A percentile compares a stretch with the other conserved stretches of the same genome.
Conservation (phyloP, 805 yeast genomes). For the Tetrapisispora namnaoensis region DNA sequence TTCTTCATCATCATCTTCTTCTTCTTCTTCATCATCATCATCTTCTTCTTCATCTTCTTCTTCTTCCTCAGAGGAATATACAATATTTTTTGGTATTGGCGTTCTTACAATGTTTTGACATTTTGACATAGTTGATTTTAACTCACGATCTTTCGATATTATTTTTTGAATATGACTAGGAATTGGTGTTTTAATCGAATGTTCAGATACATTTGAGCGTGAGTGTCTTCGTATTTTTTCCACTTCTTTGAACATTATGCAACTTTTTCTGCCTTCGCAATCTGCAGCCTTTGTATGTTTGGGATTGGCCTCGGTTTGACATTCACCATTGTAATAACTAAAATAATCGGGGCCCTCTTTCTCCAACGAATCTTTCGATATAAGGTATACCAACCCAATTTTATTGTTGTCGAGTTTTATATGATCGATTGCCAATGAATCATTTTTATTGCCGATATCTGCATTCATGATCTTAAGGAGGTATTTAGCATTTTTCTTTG, state of each 20-base stretch:
- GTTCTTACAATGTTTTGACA: constrained; percentile 2
- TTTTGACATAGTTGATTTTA: background rate
- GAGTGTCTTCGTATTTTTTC: background rate
- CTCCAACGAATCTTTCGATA: constrained; percentile 4
- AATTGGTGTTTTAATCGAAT: constrained; percentile 6
- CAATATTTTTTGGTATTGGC: constrained; percentile 2
- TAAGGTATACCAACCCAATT: constrained; percentile 6
- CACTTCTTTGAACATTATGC: background rate
- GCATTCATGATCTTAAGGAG: constrained; percentile 5
- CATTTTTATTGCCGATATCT: background rate
- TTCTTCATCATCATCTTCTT: constrained; percentile 3
- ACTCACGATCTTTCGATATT: background rate
- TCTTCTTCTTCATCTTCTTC: constrained; percentile 6
- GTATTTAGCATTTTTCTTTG: constrained; percentile 3
- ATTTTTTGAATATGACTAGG: constrained; percentile 1
- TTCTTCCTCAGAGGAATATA: background rate
- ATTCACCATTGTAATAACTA: constrained; percentile 5
- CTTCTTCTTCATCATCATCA: constrained; percentile 4
- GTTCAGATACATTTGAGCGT: too few species aligned
- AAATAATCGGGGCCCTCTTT: constrained; percentile 16
- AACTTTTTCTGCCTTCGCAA: background rate
- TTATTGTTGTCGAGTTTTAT: constrained; percentile 1
- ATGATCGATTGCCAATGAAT: constrained; percentile 1
- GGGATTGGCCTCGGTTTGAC: background rate
- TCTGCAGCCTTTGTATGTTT: background rate